Conservation (phyloP, 2,329 filamentous ascomycete genomes). For the Didymella glomerata region DNA sequence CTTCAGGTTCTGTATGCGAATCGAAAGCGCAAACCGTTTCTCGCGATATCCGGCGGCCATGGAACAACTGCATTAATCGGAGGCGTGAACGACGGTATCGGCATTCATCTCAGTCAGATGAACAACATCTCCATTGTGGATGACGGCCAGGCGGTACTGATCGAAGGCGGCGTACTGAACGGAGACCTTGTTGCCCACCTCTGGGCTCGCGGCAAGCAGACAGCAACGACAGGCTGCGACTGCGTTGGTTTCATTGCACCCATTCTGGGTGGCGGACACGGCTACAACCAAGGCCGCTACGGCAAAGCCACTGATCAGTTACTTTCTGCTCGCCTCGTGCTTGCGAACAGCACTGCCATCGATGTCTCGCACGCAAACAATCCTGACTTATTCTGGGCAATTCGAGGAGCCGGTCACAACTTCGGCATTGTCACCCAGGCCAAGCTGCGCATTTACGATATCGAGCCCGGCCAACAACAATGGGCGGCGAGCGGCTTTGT, state of each 20-base stretch:
- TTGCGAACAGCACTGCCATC: conserved; percentile 48
- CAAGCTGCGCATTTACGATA: conserved; percentile 31
- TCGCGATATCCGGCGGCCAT: conserved; percentile 50
- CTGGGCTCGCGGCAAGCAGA: conserved; percentile 39
- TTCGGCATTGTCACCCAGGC: conserved; percentile 45
- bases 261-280: conserved; percentile 66
- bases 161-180: conserved; percentile 39
- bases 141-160: conserved; percentile 2
- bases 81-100: conserved; percentile 26
- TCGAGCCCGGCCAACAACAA: conserved; percentile 10
- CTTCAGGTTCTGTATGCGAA: conserved; percentile 34
- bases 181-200: conserved; percentile 38
- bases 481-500: conserved; percentile 8
- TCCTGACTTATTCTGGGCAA: conserved; percentile 50
- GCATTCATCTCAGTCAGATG: conserved; percentile 6
- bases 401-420: conserved; percentile 49
- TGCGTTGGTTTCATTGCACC: conserved; percentile 63
- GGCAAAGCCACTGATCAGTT: conserved; percentile 40
- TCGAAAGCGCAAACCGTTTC: conserved; percentile 42
- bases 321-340: conserved; percentile 46
- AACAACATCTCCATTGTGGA: conserved; percentile 1
- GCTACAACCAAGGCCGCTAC: conserved; percentile 62
- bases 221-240: conserved; percentile 31
- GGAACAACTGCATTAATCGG: conserved; percentile 39
- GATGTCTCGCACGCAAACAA: conserved; percentile 44